Evolutionary conservation across 2,329 filamentous ascomycete genomes (phyloP).

Genomic region (Leptographium lundbergii): DNA sequence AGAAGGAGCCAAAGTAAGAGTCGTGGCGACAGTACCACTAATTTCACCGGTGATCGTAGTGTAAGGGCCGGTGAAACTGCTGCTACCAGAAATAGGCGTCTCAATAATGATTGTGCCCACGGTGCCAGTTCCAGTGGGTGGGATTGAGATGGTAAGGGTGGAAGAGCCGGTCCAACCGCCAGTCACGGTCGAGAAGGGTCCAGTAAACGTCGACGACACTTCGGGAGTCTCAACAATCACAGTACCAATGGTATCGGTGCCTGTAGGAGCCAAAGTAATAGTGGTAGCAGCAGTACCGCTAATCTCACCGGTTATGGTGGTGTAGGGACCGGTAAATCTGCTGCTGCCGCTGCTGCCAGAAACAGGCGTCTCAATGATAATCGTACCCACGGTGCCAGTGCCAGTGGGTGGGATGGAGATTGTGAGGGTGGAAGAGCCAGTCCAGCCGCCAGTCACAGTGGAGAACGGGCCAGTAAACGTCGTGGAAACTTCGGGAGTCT

Average conservation of each 20-base stretch:
- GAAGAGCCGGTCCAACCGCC: conserved; percentile 2
- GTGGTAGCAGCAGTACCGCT: background rate
- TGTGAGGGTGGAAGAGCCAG: conserved; percentile 2
- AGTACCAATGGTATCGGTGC: conserved; percentile 1
- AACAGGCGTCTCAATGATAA: conserved; percentile 6
- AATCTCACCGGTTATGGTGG: background rate
- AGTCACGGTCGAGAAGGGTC: conserved; percentile 3
- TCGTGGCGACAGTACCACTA: background rate
- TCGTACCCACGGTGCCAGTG: conserved; percentile 6
- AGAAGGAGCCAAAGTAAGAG: background rate
- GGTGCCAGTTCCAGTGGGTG: conserved; percentile 38
- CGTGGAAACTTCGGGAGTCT: background rate
- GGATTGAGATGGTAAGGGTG: background rate
- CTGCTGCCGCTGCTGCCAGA: background rate
- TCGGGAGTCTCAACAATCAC: background rate
- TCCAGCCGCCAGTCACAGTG: conserved; percentile 6
- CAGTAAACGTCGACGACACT: background rate
- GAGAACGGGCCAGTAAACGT: conserved; percentile 7
- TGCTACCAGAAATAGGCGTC: background rate
- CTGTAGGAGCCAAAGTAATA: background rate
- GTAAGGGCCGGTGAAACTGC: conserved; percentile 2
- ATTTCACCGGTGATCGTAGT: background rate
- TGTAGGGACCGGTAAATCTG: conserved; percentile 3
- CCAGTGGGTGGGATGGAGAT: conserved; percentile 6
- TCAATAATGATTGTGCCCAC: conserved; percentile 13